These are phyloP conservation scores for Diutina neorugosa DNA, from an alignment of 1,139 yeast genomes.

Conservation along the genomic window DNA sequence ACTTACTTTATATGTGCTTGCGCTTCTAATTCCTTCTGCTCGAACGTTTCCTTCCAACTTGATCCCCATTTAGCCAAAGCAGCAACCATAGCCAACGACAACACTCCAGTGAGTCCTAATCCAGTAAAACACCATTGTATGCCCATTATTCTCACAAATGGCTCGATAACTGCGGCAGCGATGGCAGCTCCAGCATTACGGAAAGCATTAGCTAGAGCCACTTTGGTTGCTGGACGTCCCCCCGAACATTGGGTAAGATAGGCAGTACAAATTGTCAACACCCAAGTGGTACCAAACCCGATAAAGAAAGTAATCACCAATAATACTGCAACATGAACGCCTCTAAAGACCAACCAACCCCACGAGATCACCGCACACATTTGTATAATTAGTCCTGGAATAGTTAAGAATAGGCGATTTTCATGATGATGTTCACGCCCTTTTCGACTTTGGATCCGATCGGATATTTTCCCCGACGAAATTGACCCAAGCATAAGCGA, in stretches of 20 bases:
- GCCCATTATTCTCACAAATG: not conserved
- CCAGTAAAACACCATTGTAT: constrained; percentile 1
- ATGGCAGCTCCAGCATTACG: constrained; percentile 3
- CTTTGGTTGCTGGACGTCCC: not conserved
- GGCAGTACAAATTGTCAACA: not conserved
- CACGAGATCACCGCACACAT: not conserved
- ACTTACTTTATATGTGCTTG: too few species aligned
- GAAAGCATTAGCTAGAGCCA: not conserved
- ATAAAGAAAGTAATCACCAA: not conserved
- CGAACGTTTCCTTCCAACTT: not conserved
- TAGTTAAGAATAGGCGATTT: not conserved
- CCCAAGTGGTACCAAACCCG: constrained; percentile 2
- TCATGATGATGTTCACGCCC: not conserved
- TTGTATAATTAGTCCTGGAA: not conserved
- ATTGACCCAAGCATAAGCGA: constrained; percentile 40
- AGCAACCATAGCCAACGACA: not conserved
- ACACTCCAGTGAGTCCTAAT: not conserved
- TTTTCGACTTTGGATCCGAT: constrained; percentile 9
- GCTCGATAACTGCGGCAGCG: not conserved
- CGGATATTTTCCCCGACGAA: constrained; percentile 39
- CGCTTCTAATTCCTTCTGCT: not conserved
- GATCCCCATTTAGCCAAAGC: not conserved
- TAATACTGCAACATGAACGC: not conserved
- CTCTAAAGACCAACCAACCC: not conserved
- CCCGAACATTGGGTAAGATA: constrained; percentile 2